A percentile compares a stretch with the other conserved stretches of the same genome.
Evolutionary conservation across 202 grass and related monocot genomes (phyloP).

Genomic region (Brachypodium distachyon): DNA sequence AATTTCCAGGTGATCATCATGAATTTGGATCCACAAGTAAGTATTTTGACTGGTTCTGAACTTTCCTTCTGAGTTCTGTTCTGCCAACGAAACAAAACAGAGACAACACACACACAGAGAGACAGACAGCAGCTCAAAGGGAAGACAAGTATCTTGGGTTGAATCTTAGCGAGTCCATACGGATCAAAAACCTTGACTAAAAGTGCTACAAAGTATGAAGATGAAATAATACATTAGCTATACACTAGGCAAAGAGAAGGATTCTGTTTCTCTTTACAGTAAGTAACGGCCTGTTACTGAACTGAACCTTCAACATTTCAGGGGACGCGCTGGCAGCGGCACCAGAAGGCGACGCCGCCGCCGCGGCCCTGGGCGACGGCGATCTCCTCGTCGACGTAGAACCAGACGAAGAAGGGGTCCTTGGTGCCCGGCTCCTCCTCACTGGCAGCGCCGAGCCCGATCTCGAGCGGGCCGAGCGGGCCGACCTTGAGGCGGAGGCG

Average conservation of each 20-base stretch:
- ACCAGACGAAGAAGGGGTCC: slow-evolving; percentile 85
- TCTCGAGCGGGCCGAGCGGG: slow-evolving; percentile 57
- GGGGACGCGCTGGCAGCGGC: slow-evolving; percentile 42
- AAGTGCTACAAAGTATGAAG: too few species aligned
- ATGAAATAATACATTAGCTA: background rate
- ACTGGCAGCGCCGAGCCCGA: slow-evolving; percentile 21
- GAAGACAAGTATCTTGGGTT: too few species aligned
- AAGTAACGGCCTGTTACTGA: too few species aligned
- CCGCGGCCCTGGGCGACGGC: slow-evolving; percentile 81
- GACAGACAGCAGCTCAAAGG: too few species aligned
- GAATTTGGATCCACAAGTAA: too few species aligned
- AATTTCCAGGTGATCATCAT: too few species aligned
- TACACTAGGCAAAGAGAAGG: background rate
- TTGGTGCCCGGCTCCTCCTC: slow-evolving; percentile 69
- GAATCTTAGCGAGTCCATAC: background rate
- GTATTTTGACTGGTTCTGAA: too few species aligned
- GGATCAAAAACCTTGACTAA: background rate
- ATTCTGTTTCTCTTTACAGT: too few species aligned
- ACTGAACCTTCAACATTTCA: background rate
- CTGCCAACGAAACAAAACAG: too few species aligned
- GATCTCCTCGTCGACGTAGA: slow-evolving; percentile 86
- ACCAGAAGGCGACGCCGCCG: slow-evolving; percentile 74
- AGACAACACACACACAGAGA: too few species aligned
- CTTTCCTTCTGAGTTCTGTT: too few species aligned
- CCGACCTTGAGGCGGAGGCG: slow-evolving; percentile 57